These are phyloP conservation scores for Dictyostelium citrinum DNA, from an alignment of 78 protist genomes.

Conservation along the genomic window DNA sequence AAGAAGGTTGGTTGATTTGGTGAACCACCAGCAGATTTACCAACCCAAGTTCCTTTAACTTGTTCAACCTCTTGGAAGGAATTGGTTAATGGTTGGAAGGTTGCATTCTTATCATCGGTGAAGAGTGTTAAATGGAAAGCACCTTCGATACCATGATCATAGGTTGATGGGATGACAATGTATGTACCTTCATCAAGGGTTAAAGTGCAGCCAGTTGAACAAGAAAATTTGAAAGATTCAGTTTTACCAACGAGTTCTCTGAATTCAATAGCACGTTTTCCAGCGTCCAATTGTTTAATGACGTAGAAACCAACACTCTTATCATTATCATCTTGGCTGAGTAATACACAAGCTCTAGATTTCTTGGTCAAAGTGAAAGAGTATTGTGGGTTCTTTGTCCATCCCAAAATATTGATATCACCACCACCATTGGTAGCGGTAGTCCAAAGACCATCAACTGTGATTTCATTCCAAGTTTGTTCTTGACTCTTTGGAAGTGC, in stretches of 20 bases:
- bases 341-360: constrained; percentile 54
- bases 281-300: constrained; percentile 41
- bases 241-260: constrained; percentile 57
- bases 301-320: constrained; percentile 64
- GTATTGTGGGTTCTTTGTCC: constrained; percentile 77
- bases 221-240: constrained; percentile 43
- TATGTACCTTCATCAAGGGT: constrained; percentile 46
- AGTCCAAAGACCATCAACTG: constrained; percentile 61
- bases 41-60: constrained; percentile 75
- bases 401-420: constrained; percentile 41
- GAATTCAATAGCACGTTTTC: constrained; percentile 56
- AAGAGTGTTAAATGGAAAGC: constrained; percentile 65
- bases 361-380: constrained; percentile 24
- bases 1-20: constrained; percentile 63
- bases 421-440: constrained; percentile 63
- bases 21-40: constrained; percentile 67
- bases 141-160: constrained; percentile 56
- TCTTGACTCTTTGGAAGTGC: constrained; percentile 46
- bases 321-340: constrained; percentile 67
- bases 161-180: constrained; percentile 70
- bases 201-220: constrained; percentile 47
- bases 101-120: constrained; percentile 62
- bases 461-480: constrained; percentile 51
- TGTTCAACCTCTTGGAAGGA: constrained; percentile 36
- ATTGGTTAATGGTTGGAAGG: constrained; percentile 16